A percentile compares a stretch with the other conserved stretches of the same genome.
Conservation (phyloP, 495 filamentous ascomycete genomes). For the Penicillium diatomitis region DNA sequence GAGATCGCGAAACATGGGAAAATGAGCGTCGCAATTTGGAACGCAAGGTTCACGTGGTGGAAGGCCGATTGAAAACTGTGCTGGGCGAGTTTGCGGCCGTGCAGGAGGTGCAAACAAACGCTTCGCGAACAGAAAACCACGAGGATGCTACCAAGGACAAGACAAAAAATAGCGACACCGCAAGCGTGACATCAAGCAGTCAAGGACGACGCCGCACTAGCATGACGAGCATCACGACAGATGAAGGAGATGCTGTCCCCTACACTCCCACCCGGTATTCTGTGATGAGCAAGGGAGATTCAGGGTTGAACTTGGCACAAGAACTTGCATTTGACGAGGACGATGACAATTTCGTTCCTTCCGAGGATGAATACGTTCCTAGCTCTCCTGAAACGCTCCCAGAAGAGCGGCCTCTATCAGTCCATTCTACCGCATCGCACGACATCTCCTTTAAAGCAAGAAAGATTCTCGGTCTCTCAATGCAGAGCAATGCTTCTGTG, state of each 20-base stretch:
- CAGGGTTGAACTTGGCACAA: constrained; percentile 72
- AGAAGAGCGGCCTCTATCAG: constrained; percentile 38
- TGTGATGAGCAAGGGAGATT: constrained; percentile 49
- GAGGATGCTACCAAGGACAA: constrained; percentile 26
- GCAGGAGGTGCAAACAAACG: constrained; percentile 43
- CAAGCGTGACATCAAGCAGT: constrained; percentile 69
- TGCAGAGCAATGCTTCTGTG: constrained; percentile 20
- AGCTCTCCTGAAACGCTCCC: constrained; percentile 34
- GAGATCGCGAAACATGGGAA: constrained; percentile 75
- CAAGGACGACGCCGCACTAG: constrained; percentile 46
- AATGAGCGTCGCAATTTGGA: constrained; percentile 73
- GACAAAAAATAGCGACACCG: constrained; percentile 56
- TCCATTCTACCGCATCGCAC: constrained; percentile 32
- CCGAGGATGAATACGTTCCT: constrained; percentile 24
- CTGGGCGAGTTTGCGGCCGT: constrained; percentile 74
- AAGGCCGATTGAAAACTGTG: constrained; percentile 74
- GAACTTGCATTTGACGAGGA: constrained; percentile 81
- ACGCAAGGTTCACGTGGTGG: constrained; percentile 74
- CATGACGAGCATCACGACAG: constrained; percentile 56
- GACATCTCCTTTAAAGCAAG: constrained; percentile 38
- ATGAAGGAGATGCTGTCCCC: constrained; percentile 28
- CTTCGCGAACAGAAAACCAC: constrained; percentile 16
- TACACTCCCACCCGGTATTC: constrained; percentile 51
- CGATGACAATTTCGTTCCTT: constrained; percentile 43
- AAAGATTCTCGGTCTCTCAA: constrained; percentile 40